These are phyloP conservation scores for Hypoxylon sp. DNA, from an alignment of 2,329 filamentous ascomycete genomes.

Conservation along the genomic window DNA sequence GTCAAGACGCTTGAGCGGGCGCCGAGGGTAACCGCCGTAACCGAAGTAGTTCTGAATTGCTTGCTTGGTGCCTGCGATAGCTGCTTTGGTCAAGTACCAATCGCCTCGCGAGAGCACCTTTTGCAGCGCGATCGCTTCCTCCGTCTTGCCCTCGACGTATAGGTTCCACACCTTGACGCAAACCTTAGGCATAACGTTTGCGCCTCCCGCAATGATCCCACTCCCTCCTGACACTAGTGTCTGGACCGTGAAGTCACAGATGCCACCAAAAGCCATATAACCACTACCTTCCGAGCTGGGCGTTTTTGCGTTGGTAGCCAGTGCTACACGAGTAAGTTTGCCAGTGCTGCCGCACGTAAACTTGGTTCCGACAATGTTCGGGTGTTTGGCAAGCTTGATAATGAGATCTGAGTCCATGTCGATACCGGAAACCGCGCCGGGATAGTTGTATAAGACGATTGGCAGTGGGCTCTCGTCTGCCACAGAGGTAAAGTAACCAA, in stretches of 20 bases:
- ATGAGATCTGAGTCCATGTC: conserved; percentile 92
- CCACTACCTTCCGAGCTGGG: conserved; percentile 69
- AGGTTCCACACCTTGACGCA: conserved; percentile 84
- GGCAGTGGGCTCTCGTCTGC: conserved; percentile 82
- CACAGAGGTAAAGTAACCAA: conserved; percentile 80
- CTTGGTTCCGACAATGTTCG: conserved; percentile 89
- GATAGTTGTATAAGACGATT: conserved; percentile 92
- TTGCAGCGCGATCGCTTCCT: conserved; percentile 81
- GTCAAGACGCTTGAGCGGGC: conserved; percentile 76
- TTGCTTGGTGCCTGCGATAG: conserved; percentile 88
- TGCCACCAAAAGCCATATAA: conserved; percentile 89
- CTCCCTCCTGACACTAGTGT: conserved; percentile 83
- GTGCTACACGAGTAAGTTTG: conserved; percentile 85
- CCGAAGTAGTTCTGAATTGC: conserved; percentile 85
- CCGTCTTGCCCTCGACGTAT: conserved; percentile 77
- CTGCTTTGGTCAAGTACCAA: conserved; percentile 85
- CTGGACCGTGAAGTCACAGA: conserved; percentile 89
- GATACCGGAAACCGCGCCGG: conserved; percentile 85
- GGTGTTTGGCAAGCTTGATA: conserved; percentile 81
- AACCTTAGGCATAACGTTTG: conserved; percentile 86
- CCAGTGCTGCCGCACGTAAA: conserved; percentile 94
- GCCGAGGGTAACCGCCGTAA: conserved; percentile 82
- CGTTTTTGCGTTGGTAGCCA: conserved; percentile 78
- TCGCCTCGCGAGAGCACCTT: conserved; percentile 83
- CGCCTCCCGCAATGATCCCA: conserved; percentile 87